Percentiles rank a stretch among this genome's conserved stretches.
phyloP scores from a whole-genome alignment of 495 filamentous ascomycete genomes.

The Aspergillus hancockii region DNA sequence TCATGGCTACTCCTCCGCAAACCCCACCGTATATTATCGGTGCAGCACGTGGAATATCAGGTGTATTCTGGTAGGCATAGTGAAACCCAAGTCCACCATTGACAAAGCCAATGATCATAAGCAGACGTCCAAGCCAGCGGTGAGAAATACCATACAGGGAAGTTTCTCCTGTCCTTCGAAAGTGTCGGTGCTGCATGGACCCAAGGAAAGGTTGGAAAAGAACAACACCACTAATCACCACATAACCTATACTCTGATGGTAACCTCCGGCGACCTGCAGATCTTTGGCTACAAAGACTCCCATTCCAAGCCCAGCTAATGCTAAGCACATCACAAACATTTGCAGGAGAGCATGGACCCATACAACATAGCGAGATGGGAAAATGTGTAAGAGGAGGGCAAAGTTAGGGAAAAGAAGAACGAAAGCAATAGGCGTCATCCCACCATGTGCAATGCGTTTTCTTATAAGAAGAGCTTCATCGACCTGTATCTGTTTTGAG shows the following conservation, averaged over 20 bases:
- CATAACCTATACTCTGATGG: constrained; percentile 54
- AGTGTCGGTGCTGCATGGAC: constrained; percentile 63
- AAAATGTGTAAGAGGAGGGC: constrained; percentile 45
- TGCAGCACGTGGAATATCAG: constrained; percentile 20
- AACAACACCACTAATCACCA: constrained; percentile 55
- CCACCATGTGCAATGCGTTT: constrained; percentile 38
- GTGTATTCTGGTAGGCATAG: constrained; percentile 20
- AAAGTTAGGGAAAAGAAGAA: constrained; percentile 47
- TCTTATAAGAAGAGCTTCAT: constrained; percentile 21
- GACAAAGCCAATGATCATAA: constrained; percentile 61
- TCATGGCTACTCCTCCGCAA: constrained; percentile 11
- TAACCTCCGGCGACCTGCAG: constrained; percentile 25
- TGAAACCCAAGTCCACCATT: constrained; percentile 70
- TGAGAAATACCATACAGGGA: constrained; percentile 63
- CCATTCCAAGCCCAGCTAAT: constrained; percentile 60
- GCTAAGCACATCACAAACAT: constrained; percentile 51
- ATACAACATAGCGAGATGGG: constrained; percentile 30
- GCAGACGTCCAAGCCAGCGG: constrained; percentile 82
- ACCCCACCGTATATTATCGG: constrained; percentile 20
- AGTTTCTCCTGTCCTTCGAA: constrained; percentile 41
- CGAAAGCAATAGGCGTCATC: constrained; percentile 35
- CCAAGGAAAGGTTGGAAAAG: constrained; percentile 63
- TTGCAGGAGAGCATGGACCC: constrained; percentile 62
- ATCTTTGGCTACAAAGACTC: constrained; percentile 49
- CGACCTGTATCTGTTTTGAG: constrained; percentile 18